phyloP scores from a whole-genome alignment of 164 flowering plant species.

The Hamamelis virginiana region DNA sequence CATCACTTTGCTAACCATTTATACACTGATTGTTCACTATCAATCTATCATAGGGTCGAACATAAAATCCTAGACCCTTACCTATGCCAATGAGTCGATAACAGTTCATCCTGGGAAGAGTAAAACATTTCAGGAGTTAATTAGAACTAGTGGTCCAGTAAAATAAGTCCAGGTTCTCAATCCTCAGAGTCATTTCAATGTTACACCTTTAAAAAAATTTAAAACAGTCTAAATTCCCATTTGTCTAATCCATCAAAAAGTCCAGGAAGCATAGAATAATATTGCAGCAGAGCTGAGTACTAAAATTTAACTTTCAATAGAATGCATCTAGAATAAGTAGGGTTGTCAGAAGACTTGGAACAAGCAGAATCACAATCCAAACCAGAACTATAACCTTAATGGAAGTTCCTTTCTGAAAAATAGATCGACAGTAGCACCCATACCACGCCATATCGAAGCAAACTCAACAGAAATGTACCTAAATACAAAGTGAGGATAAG shows the following conservation, averaged over 20 bases:
- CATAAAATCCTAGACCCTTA: too few relatives aligned
- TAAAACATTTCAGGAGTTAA: background rate
- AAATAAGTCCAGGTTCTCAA: background rate
- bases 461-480: conserved; percentile 99
- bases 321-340: background rate
- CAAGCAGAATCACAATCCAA: background rate
- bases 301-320: background rate
- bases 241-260: background rate
- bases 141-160: background rate
- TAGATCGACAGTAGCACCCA: conserved; percentile 84
- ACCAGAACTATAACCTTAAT: conserved; percentile 51
- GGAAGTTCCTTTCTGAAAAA: conserved; percentile 91
- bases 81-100: background rate
- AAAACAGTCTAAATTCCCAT: background rate
- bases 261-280: background rate
- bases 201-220: background rate
- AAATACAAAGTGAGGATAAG: conserved; percentile 8
- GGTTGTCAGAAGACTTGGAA: too few relatives aligned
- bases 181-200: too few relatives aligned
- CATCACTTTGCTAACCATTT: background rate
- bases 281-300: background rate
- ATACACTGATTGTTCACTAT: background rate
- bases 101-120: background rate
- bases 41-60: too few relatives aligned
- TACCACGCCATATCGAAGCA: conserved; percentile 98